Evolutionary conservation across 768 basidiomycete genomes (phyloP).

Genomic region (Sarcomyxa edulis): DNA sequence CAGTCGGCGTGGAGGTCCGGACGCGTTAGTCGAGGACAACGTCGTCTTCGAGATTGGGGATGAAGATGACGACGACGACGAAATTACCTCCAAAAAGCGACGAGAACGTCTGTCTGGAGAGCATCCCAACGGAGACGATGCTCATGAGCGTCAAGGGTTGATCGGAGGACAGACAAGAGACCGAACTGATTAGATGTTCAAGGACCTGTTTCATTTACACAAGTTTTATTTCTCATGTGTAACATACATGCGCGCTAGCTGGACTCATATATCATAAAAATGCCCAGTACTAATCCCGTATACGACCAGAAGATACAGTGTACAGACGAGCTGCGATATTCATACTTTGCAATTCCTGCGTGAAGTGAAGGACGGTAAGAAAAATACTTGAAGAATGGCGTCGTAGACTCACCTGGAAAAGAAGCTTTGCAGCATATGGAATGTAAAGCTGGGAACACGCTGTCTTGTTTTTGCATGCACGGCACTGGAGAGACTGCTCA

Average conservation of each 20-base stretch:
- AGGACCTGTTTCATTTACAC: slow-evolving; percentile 7
- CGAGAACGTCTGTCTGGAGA: slow-evolving; percentile 43
- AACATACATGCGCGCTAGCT: not conserved
- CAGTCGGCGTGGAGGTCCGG: slow-evolving; percentile 42
- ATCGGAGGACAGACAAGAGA: slow-evolving; percentile 38
- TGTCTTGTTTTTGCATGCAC: slow-evolving; percentile 96
- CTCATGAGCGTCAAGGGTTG: slow-evolving; percentile 63
- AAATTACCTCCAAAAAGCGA: slow-evolving; percentile 44
- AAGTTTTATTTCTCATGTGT: slow-evolving; percentile 8
- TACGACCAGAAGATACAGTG: slow-evolving; percentile 82
- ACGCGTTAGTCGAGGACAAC: slow-evolving; percentile 51
- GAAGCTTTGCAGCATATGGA: slow-evolving; percentile 93
- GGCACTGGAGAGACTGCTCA: slow-evolving; percentile 60
- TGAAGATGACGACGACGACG: slow-evolving; percentile 71
- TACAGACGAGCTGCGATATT: slow-evolving; percentile 88
- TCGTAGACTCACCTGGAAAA: slow-evolving; percentile 75
- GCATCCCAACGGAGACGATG: slow-evolving; percentile 35
- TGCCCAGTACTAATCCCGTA: slow-evolving; percentile 49
- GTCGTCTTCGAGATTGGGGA: slow-evolving; percentile 93
- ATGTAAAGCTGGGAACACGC: slow-evolving; percentile 88
- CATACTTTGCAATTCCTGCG: slow-evolving; percentile 90
- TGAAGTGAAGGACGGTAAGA: slow-evolving; percentile 2
- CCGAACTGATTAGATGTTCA: slow-evolving; percentile 24
- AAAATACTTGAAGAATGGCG: not conserved
- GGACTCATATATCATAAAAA: slow-evolving; percentile 9